These are phyloP conservation scores for Blastocystis sp. DNA, from an alignment of 352 stramenopile species.

Conservation along the genomic window DNA sequence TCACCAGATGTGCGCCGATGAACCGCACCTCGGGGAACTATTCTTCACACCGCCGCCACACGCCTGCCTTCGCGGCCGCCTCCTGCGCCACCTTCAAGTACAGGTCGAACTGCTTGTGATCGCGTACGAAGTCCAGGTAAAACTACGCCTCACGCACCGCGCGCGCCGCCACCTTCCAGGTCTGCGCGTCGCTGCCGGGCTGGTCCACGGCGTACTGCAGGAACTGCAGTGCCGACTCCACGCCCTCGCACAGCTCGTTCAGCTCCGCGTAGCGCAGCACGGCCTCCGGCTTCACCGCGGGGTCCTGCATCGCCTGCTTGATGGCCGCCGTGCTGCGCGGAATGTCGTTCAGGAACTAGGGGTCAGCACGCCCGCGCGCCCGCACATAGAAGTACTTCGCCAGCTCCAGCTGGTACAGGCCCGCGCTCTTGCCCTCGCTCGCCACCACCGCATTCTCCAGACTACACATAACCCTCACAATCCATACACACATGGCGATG, in stretches of 20 bases:
- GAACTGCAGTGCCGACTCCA: neutral
- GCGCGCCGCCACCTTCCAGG: neutral
- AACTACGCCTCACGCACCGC: neutral
- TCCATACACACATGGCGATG: neutral
- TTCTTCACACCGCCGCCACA: neutral
- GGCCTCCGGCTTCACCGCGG: neutral
- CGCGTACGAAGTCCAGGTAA: conserved; percentile 2
- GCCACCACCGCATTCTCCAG: neutral
- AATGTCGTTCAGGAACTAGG: conserved; percentile 38
- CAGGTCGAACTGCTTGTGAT: neutral
- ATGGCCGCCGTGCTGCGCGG: neutral
- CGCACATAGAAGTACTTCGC: conserved; percentile 26
- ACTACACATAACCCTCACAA: neutral
- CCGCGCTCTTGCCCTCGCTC: neutral
- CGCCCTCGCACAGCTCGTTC: neutral
- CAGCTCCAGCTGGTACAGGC: conserved; percentile 3
- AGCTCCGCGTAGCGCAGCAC: neutral
- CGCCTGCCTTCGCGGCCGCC: neutral
- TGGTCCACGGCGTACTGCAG: conserved; percentile 11
- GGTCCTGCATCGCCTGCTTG: conserved; percentile 20
- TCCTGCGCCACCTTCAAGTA: conserved; percentile 16
- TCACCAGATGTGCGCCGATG: neutral
- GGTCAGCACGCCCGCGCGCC: neutral
- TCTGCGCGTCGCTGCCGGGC: neutral
- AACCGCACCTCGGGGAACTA: neutral